These are phyloP conservation scores for Picea abies DNA, from an alignment of 83 land plant species.

Conservation along the genomic window DNA sequence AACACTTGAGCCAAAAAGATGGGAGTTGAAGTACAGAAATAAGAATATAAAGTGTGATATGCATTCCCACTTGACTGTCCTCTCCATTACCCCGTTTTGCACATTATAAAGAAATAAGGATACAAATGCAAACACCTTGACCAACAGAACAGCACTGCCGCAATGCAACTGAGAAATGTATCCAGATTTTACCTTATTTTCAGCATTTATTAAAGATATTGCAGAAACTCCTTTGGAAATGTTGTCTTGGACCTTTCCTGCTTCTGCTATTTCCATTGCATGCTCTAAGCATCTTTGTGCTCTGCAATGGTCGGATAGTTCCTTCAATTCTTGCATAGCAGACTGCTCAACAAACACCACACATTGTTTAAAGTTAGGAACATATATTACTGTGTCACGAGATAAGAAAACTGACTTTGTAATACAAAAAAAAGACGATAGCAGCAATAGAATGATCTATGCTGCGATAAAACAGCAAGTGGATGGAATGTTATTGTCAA, in stretches of 20 bases:
- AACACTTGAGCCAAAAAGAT: neutral
- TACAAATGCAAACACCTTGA: neutral
- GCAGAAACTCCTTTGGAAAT: constrained; percentile 71
- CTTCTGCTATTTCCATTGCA: constrained; percentile 77
- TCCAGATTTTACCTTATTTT: constrained; percentile 49
- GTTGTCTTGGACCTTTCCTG: constrained; percentile 63
- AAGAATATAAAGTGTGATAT: neutral
- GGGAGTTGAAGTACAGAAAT: neutral
- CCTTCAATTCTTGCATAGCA: constrained; percentile 57
- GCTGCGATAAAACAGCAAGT: neutral
- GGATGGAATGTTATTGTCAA: neutral
- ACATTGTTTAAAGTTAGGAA: neutral
- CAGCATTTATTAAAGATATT: constrained; percentile 53
- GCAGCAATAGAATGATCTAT: neutral
- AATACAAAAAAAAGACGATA: neutral
- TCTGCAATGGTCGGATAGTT: constrained; percentile 54
- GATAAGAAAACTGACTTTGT: neutral
- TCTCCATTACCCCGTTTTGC: neutral
- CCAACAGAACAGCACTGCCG: neutral
- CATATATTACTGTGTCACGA: neutral
- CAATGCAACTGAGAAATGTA: neutral
- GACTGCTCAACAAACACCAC: neutral
- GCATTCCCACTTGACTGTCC: neutral
- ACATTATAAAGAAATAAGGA: neutral
- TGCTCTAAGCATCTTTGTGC: constrained; percentile 82